Evolutionary conservation across 1,284 basidiomycete species (phyloP), one percentile per base, ranked within the genome.

Genomic region (Cryptococcus jaspeensis): DNA sequence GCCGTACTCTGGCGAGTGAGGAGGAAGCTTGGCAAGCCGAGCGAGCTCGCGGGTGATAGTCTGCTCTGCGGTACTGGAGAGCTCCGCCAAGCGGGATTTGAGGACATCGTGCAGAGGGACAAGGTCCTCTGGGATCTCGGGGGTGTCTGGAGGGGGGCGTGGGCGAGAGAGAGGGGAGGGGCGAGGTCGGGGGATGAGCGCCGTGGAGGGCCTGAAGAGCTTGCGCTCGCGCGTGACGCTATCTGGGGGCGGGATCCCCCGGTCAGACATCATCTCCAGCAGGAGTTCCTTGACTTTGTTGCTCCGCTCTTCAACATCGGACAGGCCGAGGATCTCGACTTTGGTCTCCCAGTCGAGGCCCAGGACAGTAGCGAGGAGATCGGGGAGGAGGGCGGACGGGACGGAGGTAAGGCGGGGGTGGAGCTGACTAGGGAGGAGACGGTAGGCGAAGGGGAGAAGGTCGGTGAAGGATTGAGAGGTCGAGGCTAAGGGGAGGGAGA

Each of bases 1-100:
- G 9, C 70, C 68, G 46, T 74, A 76, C 58, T 76, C 74, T 6
- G 72, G 72, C 0, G 69, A 69, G 52, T 74, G 73, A 13, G 68
- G 65, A 1, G 72, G 71, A 23, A 76, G 73, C 55, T 70, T 72
- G 41, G 38, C 43, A 12, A 76, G 61, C 12, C 73, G 52, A 0
- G 48, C 48, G 32, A 76, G 62, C 47, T 76, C 74, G 3, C 73
- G 61, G 0, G 35, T 50, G 45, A 73, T 51, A 2, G 72, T 65
- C 23, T 69, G 60, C 9, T 55, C 38, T 1, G 67, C 74, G 0
- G 61, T 55, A 3, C 51, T 38, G 15, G 67, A 63, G 0, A 76
- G 52, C 48, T 73, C 70, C 11, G 55, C 35, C 25, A 50, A 32
- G 16, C 72, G 65, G 23, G 37, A 28, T 20, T 53, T 39, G 6